Percentiles rank a stretch among this genome's conserved stretches.
phyloP scores from a whole-genome alignment of 352 stramenopile species.

The Globisporangium nagaii region DNA sequence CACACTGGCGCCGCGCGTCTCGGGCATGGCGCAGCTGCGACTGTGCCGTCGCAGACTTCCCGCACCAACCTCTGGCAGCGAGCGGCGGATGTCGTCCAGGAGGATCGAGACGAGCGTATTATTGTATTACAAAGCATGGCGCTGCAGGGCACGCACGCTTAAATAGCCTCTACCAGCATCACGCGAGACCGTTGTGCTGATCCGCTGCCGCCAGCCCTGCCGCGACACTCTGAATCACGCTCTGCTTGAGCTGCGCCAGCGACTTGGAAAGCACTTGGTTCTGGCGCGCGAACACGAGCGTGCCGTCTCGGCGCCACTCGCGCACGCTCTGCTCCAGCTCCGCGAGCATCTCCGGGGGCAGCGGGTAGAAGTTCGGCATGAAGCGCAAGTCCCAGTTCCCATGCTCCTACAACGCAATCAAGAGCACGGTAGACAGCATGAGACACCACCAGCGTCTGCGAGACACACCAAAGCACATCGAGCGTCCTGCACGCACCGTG shows the following conservation, averaged over 20 bases:
- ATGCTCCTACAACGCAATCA: slow-evolving; percentile 8
- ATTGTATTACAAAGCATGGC: too few relatives aligned
- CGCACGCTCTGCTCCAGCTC: slow-evolving; percentile 35
- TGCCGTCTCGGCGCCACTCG: slow-evolving; percentile 20
- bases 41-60: too few relatives aligned
- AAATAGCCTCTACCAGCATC: background rate
- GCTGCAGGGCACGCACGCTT: too few relatives aligned
- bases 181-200: background rate
- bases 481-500: slow-evolving; percentile 11
- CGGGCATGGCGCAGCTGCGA: too few relatives aligned
- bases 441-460: background rate
- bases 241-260: slow-evolving; percentile 24
- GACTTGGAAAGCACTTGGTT: slow-evolving; percentile 5
- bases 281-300: slow-evolving; percentile 14
- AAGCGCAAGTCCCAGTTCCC: slow-evolving; percentile 38
- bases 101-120: too few relatives aligned
- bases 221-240: slow-evolving; percentile 9
- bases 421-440: slow-evolving; percentile 6
- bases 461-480: background rate
- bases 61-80: too few relatives aligned
- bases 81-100: too few relatives aligned
- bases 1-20: too few relatives aligned
- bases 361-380: slow-evolving; percentile 48
- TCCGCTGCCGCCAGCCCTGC: background rate
- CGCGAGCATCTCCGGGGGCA: slow-evolving; percentile 54